Conservation (phyloP, 139 green algal species). For the Deuterostichococcus epilithicus region DNA sequence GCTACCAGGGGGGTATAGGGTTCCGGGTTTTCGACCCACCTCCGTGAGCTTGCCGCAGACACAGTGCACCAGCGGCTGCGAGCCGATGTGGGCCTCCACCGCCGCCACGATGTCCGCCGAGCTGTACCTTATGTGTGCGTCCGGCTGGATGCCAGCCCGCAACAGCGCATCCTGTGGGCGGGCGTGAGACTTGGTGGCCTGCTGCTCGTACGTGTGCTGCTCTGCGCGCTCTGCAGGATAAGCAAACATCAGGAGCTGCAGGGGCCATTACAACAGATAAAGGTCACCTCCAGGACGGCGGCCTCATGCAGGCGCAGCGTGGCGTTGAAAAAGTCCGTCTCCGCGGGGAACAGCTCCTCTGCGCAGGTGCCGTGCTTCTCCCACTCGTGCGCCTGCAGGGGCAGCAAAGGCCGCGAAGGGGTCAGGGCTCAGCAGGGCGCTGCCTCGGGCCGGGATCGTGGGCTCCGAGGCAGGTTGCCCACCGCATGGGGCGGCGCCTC, state of each 20-base stretch:
- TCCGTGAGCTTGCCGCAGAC: constrained; percentile 37
- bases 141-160: constrained; percentile 22
- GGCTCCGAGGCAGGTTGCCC: neutral
- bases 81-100: constrained; percentile 28
- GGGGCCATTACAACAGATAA: neutral
- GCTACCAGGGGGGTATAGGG: too few species aligned
- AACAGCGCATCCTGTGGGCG: constrained; percentile 26
- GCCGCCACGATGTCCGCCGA: constrained; percentile 24
- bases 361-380: constrained; percentile 62
- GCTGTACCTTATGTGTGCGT: constrained; percentile 14
- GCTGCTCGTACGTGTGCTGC: too few species aligned
- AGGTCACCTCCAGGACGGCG: constrained; percentile 42
- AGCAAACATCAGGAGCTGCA: neutral
- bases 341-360: constrained; percentile 26
- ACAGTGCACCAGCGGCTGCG: constrained; percentile 37
- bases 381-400: constrained; percentile 48
- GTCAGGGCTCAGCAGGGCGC: constrained; percentile 46
- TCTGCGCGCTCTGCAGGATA: neutral
- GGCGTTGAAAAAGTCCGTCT: constrained; percentile 48
- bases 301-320: constrained; percentile 42
- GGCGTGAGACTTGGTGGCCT: neutral
- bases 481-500: neutral
- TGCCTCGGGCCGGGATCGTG: neutral
- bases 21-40: constrained; percentile 34
- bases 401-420: too few species aligned